These are phyloP conservation scores for Sclerotinia glacialis DNA, from an alignment of 2,329 filamentous ascomycete genomes.

Conservation along the genomic window DNA sequence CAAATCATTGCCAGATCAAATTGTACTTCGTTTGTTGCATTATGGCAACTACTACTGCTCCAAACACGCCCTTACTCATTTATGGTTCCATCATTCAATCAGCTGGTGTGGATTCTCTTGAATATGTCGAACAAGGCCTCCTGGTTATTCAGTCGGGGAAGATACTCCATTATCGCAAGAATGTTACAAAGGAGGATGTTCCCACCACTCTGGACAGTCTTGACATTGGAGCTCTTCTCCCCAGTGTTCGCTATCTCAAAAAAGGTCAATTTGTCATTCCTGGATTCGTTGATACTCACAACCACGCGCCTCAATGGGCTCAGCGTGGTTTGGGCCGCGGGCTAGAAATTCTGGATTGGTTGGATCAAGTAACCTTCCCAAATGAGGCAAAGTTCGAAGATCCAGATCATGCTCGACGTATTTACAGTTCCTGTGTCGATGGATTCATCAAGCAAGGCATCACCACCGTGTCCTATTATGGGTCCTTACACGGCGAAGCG, in stretches of 20 bases:
- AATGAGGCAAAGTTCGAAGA: conserved; percentile 66
- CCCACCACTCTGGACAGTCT: not conserved
- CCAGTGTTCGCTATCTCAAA: conserved; percentile 17
- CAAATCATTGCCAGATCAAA: not conserved
- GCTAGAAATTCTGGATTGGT: conserved; percentile 54
- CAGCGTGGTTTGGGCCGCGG: conserved; percentile 41
- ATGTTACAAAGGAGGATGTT: conserved; percentile 6
- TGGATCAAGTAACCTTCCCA: conserved; percentile 61
- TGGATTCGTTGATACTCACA: conserved; percentile 65
- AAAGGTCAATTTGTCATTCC: conserved; percentile 51
- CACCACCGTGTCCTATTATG: conserved; percentile 86
- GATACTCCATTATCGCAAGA: conserved; percentile 15
- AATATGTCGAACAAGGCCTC: conserved; percentile 22
- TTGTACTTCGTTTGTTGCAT: not conserved
- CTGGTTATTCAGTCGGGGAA: conserved; percentile 22
- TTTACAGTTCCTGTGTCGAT: conserved; percentile 74
- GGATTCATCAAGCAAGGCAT: conserved; percentile 83
- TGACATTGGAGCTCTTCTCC: conserved; percentile 2
- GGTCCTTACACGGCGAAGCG: conserved; percentile 76
- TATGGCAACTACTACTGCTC: conserved; percentile 4
- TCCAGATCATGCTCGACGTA: conserved; percentile 57
- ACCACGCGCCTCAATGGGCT: conserved; percentile 60
- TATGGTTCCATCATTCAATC: conserved; percentile 25
- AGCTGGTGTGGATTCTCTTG: conserved; percentile 11
- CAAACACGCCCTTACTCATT: conserved; percentile 18